phyloP scores from a whole-genome alignment of 345 rosid genomes.

The Durio zibethinus region DNA sequence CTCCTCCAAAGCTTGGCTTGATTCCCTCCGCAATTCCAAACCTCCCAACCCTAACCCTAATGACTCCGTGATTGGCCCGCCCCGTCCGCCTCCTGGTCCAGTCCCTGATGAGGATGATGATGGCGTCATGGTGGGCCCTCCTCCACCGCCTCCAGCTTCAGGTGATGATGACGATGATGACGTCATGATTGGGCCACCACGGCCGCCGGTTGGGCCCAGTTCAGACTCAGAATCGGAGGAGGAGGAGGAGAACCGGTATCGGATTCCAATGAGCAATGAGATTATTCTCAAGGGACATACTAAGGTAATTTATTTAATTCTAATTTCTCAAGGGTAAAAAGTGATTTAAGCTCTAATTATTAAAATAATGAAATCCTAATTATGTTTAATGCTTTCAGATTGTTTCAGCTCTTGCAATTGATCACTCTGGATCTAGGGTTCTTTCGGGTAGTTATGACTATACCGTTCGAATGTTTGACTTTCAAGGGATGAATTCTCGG shows the following conservation, averaged over 20 bases:
- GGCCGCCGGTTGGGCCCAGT: slow-evolving; percentile 33
- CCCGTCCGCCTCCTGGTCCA: slow-evolving; percentile 29
- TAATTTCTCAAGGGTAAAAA: neutral
- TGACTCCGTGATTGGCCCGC: slow-evolving; percentile 29
- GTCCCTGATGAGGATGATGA: slow-evolving; percentile 32
- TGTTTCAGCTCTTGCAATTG: slow-evolving; percentile 83
- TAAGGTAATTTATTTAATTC: slow-evolving; percentile 44
- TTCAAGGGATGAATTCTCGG: slow-evolving; percentile 94
- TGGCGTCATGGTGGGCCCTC: slow-evolving; percentile 53
- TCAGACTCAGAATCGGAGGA: slow-evolving; percentile 46
- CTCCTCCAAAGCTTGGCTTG: slow-evolving; percentile 52
- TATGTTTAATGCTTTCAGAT: slow-evolving; percentile 38
- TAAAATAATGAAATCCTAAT: neutral
- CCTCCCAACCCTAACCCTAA: slow-evolving; percentile 34
- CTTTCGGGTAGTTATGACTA: slow-evolving; percentile 96
- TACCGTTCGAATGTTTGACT: slow-evolving; percentile 83
- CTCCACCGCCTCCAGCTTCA: slow-evolving; percentile 32
- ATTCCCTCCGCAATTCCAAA: slow-evolving; percentile 35
- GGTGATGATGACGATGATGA: slow-evolving; percentile 32
- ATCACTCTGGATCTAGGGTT: slow-evolving; percentile 88
- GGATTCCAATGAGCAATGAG: slow-evolving; percentile 78
- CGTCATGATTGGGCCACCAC: slow-evolving; percentile 59
- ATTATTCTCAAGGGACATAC: slow-evolving; percentile 86
- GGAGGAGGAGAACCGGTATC: slow-evolving; percentile 51
- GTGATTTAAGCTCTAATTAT: neutral